Evolutionary conservation across 192 early-diverging fungal genomes (phyloP), one percentile per base, ranked within the genome.

Genomic region (Umbelopsis sp.): DNA sequence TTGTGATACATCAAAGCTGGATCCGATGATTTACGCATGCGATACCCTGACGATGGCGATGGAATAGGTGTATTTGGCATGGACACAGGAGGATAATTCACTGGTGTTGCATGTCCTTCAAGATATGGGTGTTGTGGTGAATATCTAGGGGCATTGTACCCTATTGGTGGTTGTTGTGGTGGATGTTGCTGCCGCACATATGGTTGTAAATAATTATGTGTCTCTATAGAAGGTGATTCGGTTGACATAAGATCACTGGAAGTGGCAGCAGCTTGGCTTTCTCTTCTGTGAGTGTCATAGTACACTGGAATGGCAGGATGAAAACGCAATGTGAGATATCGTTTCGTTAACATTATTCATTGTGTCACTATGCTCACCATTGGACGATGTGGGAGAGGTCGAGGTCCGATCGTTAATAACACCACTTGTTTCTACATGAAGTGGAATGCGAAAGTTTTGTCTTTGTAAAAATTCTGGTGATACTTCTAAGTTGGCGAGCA

Each of bases 391-490:
- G 20, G 56, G 56, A 34, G 56, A 62, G 26, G 56, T 62, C n/a
- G 56, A 62, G 56, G 31, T n/a, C 7, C 56, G 56, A 34, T 62
- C 56, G 34, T 9, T 5, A 3, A 62, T 62, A 62, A 22, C 56
- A 12, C 56, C 31, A 34, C 38, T 41, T 5, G 56, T 32, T n/a
- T 62, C 56, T 32, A 62, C 56, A 62, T 62, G 56, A 14, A 62
- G 14, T 32, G 84, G 81, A 26, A 86, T 77, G 20, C 86, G 66
- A 50, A 88, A 88, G 54, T 84, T 86, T 62, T 88, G 86, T 56
- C 82, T 80, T 32, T 80, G 71, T 45, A 88, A 45, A 38, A 88
- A 80, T 36, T 88, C 84, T n/a, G 84, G 78, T 22, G 81, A 78
- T n/a, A 88, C 84, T 51, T 80, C 78, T 0, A 88, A 77, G 31